A percentile compares a stretch with the other conserved stretches of the same genome.
Conservation (phyloP, 768 basidiomycete genomes). For the Rhodosporidiobolus sp. region DNA sequence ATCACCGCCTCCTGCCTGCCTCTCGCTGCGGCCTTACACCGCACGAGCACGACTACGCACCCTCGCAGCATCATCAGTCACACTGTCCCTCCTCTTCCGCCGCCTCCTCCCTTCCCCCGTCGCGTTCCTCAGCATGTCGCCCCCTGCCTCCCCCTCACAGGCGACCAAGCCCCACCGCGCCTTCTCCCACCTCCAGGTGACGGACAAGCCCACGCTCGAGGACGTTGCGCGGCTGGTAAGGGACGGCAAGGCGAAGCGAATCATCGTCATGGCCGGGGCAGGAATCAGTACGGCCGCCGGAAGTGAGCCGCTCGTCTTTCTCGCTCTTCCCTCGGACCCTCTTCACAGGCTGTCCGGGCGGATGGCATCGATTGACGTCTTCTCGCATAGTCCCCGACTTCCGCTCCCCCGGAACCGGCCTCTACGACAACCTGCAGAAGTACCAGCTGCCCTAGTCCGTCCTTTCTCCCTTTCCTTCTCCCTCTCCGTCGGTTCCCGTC, state of each 20-base stretch:
- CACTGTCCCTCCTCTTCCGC: neutral
- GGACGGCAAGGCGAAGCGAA: conserved; percentile 33
- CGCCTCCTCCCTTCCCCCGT: neutral
- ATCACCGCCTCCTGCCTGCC: no score
- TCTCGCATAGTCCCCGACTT: conserved; percentile 67
- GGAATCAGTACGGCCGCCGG: conserved; percentile 76
- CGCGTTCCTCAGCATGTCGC: neutral
- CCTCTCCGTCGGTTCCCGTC: no score
- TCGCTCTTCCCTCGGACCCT: neutral
- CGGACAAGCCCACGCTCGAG: conserved; percentile 14
- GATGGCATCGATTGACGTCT: neutral
- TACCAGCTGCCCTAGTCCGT: neutral
- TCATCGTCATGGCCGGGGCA: conserved; percentile 46
- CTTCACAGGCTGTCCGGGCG: neutral
- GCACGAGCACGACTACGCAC: neutral
- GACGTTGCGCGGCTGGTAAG: conserved; percentile 42
- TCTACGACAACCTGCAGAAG: conserved; percentile 51
- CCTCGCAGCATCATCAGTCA: neutral
- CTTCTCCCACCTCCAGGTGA: conserved; percentile 10
- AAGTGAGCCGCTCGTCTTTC: neutral
- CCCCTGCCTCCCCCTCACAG: neutral
- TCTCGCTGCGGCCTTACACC: neutral
- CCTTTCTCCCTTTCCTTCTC: neutral
- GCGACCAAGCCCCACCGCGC: conserved; percentile 12
- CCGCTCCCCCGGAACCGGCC: conserved; percentile 75